A percentile compares a stretch with the other conserved stretches of the same genome.
These are phyloP conservation scores for Ogataea hybrid DNA, from an alignment of 1,139 yeast genomes.

Conservation along the genomic window DNA sequence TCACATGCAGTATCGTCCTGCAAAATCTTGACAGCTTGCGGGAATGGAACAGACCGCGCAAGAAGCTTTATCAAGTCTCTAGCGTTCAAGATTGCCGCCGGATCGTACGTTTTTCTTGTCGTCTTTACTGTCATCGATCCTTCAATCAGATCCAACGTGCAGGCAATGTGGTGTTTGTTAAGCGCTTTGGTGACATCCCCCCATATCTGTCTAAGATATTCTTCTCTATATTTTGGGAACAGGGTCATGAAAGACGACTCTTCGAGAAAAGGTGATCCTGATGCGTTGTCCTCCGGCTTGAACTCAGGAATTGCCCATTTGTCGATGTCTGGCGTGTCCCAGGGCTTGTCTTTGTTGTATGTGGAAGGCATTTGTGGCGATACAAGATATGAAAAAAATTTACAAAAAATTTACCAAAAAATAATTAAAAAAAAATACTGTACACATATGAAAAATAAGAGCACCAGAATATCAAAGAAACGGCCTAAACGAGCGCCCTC, in stretches of 20 bases:
- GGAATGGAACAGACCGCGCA: slow-evolving; percentile 96
- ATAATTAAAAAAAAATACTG: not conserved
- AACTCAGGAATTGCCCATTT: slow-evolving; percentile 92
- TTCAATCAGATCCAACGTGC: slow-evolving; percentile 87
- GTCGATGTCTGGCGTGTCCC: slow-evolving; percentile 96
- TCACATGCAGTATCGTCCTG: slow-evolving; percentile 96
- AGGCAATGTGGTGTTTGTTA: slow-evolving; percentile 69
- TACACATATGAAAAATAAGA: slow-evolving; percentile 3
- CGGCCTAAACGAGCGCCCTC: slow-evolving; percentile 7
- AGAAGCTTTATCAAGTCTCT: slow-evolving; percentile 90
- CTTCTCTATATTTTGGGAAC: slow-evolving; percentile 96
- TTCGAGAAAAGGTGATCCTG: slow-evolving; percentile 87
- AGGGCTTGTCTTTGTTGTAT: slow-evolving; percentile 92
- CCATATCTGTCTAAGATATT: slow-evolving; percentile 87
- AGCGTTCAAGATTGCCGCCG: slow-evolving; percentile 90
- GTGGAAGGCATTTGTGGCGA: slow-evolving; percentile 76
- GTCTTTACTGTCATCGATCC: slow-evolving; percentile 98
- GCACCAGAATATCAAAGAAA: slow-evolving; percentile 5
- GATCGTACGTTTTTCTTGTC: slow-evolving; percentile 92
- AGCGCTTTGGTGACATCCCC: slow-evolving; percentile 84
- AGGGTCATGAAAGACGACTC: slow-evolving; percentile 93
- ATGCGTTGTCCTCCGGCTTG: slow-evolving; percentile 81
- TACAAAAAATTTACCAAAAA: slow-evolving; percentile 3
- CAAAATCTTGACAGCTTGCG: slow-evolving; percentile 89
- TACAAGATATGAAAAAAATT: slow-evolving; percentile 2